Conservation (phyloP, 768 basidiomycete genomes). For the Mycena metata region DNA sequence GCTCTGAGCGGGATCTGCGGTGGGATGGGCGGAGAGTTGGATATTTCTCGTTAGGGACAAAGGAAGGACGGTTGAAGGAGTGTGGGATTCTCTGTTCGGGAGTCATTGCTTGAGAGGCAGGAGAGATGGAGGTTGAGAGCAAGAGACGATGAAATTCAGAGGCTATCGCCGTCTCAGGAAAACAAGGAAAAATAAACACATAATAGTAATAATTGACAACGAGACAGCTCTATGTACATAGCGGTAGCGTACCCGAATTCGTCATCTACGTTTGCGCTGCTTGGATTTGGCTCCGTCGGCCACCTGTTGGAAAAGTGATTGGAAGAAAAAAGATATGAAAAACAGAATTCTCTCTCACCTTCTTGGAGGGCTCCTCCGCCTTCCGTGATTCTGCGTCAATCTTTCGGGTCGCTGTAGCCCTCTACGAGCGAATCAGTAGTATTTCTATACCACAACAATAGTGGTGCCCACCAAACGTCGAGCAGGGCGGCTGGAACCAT, state of each 20-base stretch:
- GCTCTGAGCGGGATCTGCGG: constrained; percentile 28
- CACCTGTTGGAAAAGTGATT: not conserved
- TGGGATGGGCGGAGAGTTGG: constrained; percentile 3
- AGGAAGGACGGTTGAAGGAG: constrained; percentile 23
- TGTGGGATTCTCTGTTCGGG: constrained; percentile 5
- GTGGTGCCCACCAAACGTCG: constrained; percentile 30
- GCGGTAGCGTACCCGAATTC: no score
- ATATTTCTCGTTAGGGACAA: not conserved
- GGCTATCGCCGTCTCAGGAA: not conserved
- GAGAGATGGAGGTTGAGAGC: constrained; percentile 9
- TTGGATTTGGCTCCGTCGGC: constrained; percentile 26
- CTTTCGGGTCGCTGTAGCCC: constrained; percentile 23
- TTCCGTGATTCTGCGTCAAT: constrained; percentile 23
- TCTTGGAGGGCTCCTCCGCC: constrained; percentile 23
- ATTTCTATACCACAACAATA: not conserved
- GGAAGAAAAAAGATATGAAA: not conserved
- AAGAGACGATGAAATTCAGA: not conserved
- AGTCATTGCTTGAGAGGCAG: constrained; percentile 10
- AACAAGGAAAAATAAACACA: not conserved
- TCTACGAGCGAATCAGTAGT: constrained; percentile 7
- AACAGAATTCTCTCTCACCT: not conserved
- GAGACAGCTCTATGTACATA: no score
- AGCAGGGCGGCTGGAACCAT: constrained; percentile 24
- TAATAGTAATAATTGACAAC: not conserved
- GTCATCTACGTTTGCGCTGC: constrained; percentile 31